phyloP scores from a whole-genome alignment of 768 basidiomycete species.

The Rubroboletus pulcherrimus region DNA sequence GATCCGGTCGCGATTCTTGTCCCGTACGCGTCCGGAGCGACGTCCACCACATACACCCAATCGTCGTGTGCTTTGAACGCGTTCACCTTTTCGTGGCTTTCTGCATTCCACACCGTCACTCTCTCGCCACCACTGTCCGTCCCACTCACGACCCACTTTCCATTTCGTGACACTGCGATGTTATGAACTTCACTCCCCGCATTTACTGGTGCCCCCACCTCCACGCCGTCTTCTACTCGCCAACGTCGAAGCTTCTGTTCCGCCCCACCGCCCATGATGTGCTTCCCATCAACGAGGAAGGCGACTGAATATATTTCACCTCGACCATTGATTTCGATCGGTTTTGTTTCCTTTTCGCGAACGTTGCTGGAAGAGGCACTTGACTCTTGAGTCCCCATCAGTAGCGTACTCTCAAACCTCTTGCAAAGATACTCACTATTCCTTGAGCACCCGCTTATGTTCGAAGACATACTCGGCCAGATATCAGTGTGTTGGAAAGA shows the following conservation, averaged over 20 bases:
- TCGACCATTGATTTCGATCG: background rate
- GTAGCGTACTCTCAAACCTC: background rate
- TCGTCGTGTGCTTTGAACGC: too few species aligned
- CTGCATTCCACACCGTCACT: too few species aligned
- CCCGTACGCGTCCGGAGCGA: too few species aligned
- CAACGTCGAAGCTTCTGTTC: background rate
- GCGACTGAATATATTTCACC: background rate
- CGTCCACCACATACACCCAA: too few species aligned
- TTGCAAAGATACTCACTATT: background rate
- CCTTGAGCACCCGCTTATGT: too few species aligned
- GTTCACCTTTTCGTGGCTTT: too few species aligned
- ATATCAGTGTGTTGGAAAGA: too few species aligned
- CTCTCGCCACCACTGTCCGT: background rate
- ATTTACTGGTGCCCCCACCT: background rate
- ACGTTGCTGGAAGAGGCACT: background rate
- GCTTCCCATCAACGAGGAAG: background rate
- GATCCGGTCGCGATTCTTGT: background rate
- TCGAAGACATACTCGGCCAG: background rate
- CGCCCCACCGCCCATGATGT: background rate
- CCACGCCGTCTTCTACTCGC: background rate
- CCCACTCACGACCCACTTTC: background rate
- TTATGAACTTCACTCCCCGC: background rate
- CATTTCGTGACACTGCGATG: background rate
- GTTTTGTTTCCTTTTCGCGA: background rate
- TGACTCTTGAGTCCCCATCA: background rate